Evolutionary conservation across 805 yeast species (phyloP).

Genomic region (Cyberlindnera euphorbiae): DNA sequence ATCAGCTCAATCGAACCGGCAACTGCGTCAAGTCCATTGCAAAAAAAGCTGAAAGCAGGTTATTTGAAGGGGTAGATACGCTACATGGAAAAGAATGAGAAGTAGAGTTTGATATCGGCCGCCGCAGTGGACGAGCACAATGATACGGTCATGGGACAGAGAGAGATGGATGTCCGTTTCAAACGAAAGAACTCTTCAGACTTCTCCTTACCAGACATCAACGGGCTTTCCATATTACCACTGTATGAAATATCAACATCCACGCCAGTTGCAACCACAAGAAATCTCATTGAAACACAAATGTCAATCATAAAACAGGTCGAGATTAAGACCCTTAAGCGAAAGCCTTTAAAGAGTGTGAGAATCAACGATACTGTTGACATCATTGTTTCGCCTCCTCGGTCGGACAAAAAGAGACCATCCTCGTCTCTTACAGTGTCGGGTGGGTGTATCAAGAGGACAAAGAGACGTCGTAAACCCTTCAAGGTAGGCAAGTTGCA

Average conservation of each 20-base stretch:
- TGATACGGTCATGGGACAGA: background rate
- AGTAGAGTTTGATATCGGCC: too few species aligned
- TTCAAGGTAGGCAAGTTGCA: too few species aligned
- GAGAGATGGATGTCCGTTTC: background rate
- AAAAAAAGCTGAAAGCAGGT: conserved; percentile 2
- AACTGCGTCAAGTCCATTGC: conserved; percentile 7
- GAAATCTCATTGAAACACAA: too few species aligned
- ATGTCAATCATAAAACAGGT: background rate
- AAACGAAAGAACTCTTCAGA: background rate
- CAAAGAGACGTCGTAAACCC: too few species aligned
- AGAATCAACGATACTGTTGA: conserved; percentile 19
- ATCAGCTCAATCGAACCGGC: background rate
- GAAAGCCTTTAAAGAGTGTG: conserved; percentile 10
- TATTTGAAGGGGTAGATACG: conserved; percentile 20
- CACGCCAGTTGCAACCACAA: conserved; percentile 11
- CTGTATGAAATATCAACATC: conserved; percentile 4
- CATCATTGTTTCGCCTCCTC: conserved; percentile 4
- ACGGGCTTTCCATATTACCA: conserved; percentile 6
- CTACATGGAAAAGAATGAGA: too few species aligned
- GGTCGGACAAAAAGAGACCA: background rate
- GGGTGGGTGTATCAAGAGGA: too few species aligned
- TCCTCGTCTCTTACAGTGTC: too few species aligned
- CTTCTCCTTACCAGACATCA: conserved; percentile 5
- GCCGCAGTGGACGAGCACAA: conserved; percentile 3
- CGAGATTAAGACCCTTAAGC: background rate